phyloP scores from a whole-genome alignment of 306 rosid genomes.

The Dalbergia cochinchinensis region DNA sequence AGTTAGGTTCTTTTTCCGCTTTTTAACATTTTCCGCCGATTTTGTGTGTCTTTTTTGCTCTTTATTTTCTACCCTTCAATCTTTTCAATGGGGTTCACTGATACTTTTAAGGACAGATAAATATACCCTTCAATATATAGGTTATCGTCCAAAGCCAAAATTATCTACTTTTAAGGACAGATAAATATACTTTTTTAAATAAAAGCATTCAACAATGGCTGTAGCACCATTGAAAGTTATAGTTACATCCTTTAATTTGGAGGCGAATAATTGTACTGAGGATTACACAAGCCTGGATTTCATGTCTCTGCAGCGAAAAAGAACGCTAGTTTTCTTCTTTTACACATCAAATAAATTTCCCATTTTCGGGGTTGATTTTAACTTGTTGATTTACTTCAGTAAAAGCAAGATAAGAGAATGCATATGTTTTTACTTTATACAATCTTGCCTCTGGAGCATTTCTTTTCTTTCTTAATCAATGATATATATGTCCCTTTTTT shows the following conservation, averaged over 20 bases:
- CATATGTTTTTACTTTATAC: too few species aligned
- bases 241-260: conserved; percentile 9
- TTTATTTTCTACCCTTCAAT: background rate
- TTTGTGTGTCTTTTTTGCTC: background rate
- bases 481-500: too few species aligned
- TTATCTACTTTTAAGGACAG: conserved; percentile 47
- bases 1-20: conserved; percentile 30
- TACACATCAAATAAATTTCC: background rate
- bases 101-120: too few species aligned
- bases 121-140: too few species aligned
- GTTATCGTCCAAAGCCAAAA: conserved; percentile 34
- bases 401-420: background rate
- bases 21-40: conserved; percentile 32
- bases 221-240: conserved; percentile 42
- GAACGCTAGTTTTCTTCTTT: background rate
- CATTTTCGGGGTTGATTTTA: background rate
- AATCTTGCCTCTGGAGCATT: too few species aligned
- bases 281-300: background rate
- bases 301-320: background rate
- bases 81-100: conserved; percentile 21
- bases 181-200: background rate
- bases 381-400: background rate
- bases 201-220: conserved; percentile 44
- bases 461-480: too few species aligned
- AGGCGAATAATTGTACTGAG: conserved; percentile 16